Conservation (phyloP, 345 rosid genomes). For the Salix suchowensis region DNA sequence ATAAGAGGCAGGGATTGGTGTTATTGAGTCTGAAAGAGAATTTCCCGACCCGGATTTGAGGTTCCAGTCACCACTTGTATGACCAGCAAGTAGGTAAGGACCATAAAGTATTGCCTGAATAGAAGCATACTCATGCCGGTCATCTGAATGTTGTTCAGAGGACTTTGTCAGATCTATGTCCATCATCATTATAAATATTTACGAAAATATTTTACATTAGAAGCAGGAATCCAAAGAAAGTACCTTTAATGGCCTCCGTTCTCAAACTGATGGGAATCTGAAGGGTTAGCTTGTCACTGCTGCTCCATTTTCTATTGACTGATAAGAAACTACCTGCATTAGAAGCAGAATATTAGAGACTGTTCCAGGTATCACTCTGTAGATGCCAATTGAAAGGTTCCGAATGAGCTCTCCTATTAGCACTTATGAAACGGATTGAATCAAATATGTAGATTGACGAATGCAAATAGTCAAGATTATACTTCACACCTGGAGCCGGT, state of each 20-base stretch:
- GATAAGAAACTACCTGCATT: slow-evolving; percentile 59
- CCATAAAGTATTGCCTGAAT: slow-evolving; percentile 85
- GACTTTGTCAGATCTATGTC: background rate
- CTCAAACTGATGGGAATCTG: slow-evolving; percentile 54
- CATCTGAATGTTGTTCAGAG: slow-evolving; percentile 45
- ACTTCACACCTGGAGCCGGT: slow-evolving; percentile 59
- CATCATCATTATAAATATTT: background rate
- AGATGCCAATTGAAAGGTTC: background rate
- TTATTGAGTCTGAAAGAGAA: slow-evolving; percentile 51
- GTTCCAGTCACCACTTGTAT: slow-evolving; percentile 65
- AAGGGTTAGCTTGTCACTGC: slow-evolving; percentile 50
- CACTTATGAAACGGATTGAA: background rate
- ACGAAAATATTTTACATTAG: background rate
- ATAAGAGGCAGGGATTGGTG: slow-evolving; percentile 46
- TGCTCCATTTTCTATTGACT: slow-evolving; percentile 48
- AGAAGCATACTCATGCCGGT: slow-evolving; percentile 60
- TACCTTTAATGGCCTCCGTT: slow-evolving; percentile 77
- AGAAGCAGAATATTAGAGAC: background rate
- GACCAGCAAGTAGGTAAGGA: slow-evolving; percentile 76
- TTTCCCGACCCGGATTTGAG: slow-evolving; percentile 37
- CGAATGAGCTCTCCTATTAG: background rate
- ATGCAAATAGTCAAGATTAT: background rate
- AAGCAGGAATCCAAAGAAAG: background rate
- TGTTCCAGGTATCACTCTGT: background rate
- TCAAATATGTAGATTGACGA: too few relatives aligned